Base-by-base conservation (phyloP, 805 yeast genomes). In the Starmerella floris region DNA sequence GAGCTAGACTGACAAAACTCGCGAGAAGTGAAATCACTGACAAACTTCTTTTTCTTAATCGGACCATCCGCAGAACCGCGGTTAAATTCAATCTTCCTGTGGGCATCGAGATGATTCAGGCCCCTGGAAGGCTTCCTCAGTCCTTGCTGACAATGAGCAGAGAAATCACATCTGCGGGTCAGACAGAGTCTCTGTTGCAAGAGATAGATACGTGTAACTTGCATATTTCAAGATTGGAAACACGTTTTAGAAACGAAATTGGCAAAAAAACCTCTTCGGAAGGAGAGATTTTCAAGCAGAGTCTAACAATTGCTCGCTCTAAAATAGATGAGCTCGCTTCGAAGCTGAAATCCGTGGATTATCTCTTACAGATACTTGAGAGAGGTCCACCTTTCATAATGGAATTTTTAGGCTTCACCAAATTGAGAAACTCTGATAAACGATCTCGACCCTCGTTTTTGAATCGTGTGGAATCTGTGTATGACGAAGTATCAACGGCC, bases 1-100 rank as follows among this genome's bases (percentile, higher is more conserved):
- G 72, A 40, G 88, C 79, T 46, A 66, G 87, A 46, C 76, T 76
- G 44, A 73, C 72, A 13, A 61, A 61, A 3, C 80, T 69, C 52
- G 65, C 80, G 9, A 46, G 58, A 16, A 61, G 62, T 23, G 69
- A 72, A 37, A 46, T 74, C 2, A 47, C 65, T 49, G 43, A 63
- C 58, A 42, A 55, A 17, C 37, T 57, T 48, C 49, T 62, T 13
- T 32, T 35, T n/a, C 44, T 59, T 20, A 55, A 54, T 16, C 45
- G 43, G 1, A 38, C 45, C 22, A 39, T 56, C 8, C 58, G 53
- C 15, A 42, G 48, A 1, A 44, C 40, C 11, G 41, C 79, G 3
- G 62, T 68, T 0, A 72, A 67, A 16, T 53, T 70, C 30, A 69
- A 69, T n/a, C 57, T 82, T 1, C 81, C 83, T 0, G 75, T 79